A percentile compares a stretch with the other conserved stretches of the same genome.
Conservation (phyloP, 2,329 filamentous ascomycete species). For the Myrmaecium sp. region DNA sequence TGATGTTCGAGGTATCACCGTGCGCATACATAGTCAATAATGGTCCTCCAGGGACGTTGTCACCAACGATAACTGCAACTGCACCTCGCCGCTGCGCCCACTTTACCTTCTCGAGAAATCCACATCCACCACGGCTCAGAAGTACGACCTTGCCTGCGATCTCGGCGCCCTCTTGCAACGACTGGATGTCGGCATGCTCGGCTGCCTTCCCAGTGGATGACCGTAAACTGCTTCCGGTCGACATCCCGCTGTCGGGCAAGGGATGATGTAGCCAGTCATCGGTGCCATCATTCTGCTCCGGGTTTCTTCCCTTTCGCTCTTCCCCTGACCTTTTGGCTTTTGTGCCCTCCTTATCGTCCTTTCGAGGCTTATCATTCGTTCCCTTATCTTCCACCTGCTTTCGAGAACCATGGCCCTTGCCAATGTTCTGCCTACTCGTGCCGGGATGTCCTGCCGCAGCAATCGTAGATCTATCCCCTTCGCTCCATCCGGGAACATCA, state of each 20-base stretch:
- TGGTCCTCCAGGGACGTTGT: conserved; percentile 75
- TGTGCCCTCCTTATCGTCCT: too few relatives aligned
- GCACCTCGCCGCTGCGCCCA: conserved; percentile 89
- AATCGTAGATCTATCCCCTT: conserved; percentile 20
- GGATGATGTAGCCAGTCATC: conserved; percentile 65
- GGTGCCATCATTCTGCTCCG: conserved; percentile 52
- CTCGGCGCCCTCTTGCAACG: conserved; percentile 77
- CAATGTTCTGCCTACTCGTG: too few relatives aligned
- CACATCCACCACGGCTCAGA: conserved; percentile 81
- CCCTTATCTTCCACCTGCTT: too few relatives aligned
- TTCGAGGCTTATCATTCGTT: too few relatives aligned
- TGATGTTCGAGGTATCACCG: conserved; percentile 86
- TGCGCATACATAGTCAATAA: conserved; percentile 97
- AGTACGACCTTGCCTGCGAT: conserved; percentile 88
- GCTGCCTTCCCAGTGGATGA: conserved; percentile 14
- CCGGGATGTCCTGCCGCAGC: background rate
- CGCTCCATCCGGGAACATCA: conserved; percentile 79
- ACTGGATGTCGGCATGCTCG: conserved; percentile 74
- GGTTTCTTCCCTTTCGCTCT: too few relatives aligned
- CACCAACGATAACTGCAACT: conserved; percentile 80
- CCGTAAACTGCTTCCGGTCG: conserved; percentile 8
- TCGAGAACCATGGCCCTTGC: too few relatives aligned
- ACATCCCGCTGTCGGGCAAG: conserved; percentile 23
- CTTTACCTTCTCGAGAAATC: conserved; percentile 91
- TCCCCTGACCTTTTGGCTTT: too few relatives aligned